Evolutionary conservation across 129 eudicot species (phyloP), one percentile per base, ranked within the genome.

Genomic region (Glebionis coronaria): DNA sequence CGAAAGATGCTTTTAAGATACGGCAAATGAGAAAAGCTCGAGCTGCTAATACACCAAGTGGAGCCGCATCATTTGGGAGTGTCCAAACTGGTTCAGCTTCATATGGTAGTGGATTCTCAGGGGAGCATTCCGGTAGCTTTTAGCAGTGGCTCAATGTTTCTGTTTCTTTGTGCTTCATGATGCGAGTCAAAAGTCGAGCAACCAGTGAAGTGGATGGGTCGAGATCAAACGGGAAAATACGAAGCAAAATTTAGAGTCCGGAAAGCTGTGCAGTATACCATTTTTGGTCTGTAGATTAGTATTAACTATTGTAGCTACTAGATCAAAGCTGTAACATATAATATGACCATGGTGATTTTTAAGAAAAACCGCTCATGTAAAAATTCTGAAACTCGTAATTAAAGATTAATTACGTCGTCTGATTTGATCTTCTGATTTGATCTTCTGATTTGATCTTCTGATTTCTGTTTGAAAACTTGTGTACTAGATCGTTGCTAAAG

Each of bases 51-150:
- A 60, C 55, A 47, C 84, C 72, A 67, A 51, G 75, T 46, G 92
- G 96, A 47, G 82, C 90, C 9, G 88, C 88, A 14, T 90, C 97
- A 1, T 84, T 82, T 70, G 95, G 97, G 60, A 90, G 97, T 52
- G 63, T 78, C 64, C 85, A 81, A 73, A 77, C 82, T n/a, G 97
- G 95, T 55, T 90, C 97, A 0, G 88, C 92, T 13, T 91, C 97
- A 5, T 91, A 87, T 77, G 97, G 96, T 60, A 91, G 97, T 74
- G 90, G 86, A 3, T 81, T 91, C 61, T 87, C 96, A 14, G 96
- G 90, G 44, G 97, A 91, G 46, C 83, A 82, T 23, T 91, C 97
- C 38, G 96, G 83, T 12, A 87, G 95, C 70, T 78, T 87, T 19
- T 75, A 84, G 44, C 84, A 81, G 86, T 61, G 67, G 73, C 3